Percentiles rank a stretch among this genome's conserved stretches.
phyloP scores from a whole-genome alignment of 1,139 yeast species.

The Pichia sp. region DNA sequence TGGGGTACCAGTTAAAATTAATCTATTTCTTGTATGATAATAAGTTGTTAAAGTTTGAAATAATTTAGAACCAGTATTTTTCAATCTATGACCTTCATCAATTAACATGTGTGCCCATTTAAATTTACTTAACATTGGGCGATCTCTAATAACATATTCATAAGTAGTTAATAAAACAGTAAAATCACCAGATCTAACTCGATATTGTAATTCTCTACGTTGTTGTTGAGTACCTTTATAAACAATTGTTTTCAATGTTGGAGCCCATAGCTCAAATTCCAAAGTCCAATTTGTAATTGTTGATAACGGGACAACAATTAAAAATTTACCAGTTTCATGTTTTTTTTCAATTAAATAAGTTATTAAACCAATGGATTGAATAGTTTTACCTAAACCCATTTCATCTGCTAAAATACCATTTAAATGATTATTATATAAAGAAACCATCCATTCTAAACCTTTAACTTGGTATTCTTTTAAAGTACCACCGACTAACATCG shows the following conservation, averaged over 20 bases:
- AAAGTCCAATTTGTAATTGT: constrained; percentile 81
- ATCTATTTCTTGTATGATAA: constrained; percentile 68
- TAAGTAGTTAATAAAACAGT: constrained; percentile 74
- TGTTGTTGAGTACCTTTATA: constrained; percentile 72
- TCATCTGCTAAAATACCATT: constrained; percentile 95
- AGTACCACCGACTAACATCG: constrained; percentile 73
- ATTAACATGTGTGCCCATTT: constrained; percentile 84
- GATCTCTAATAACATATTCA: constrained; percentile 72
- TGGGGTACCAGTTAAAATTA: constrained; percentile 84
- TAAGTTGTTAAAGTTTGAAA: constrained; percentile 66
- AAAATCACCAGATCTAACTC: constrained; percentile 59
- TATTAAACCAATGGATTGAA: constrained; percentile 73
- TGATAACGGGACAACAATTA: constrained; percentile 78
- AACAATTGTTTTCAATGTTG: constrained; percentile 57
- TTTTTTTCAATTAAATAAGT: constrained; percentile 70
- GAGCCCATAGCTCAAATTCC: constrained; percentile 88
- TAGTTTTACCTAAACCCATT: constrained; percentile 88
- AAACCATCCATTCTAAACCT: constrained; percentile 98
- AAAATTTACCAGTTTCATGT: constrained; percentile 60
- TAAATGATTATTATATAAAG: constrained; percentile 83
- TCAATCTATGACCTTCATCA: constrained; percentile 89
- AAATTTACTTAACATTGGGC: constrained; percentile 57
- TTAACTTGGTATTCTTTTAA: constrained; percentile 89
- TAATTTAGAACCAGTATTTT: constrained; percentile 68
- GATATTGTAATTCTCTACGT: constrained; percentile 59